phyloP scores from a whole-genome alignment of 2,329 filamentous ascomycete species.

The Trichophyton rubrum region DNA sequence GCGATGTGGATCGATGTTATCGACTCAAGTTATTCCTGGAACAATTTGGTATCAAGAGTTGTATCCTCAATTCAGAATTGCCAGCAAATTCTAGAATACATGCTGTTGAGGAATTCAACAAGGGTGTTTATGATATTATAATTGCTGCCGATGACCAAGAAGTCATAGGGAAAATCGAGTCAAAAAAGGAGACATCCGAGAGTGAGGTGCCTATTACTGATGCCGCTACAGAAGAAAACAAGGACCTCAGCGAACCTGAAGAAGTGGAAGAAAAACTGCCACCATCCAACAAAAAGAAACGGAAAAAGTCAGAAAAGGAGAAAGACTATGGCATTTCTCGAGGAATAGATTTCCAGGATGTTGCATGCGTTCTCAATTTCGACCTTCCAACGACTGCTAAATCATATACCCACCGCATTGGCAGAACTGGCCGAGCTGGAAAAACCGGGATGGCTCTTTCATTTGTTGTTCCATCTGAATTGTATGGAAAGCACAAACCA shows the following conservation, averaged over 20 bases:
- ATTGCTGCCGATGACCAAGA: slow-evolving; percentile 91
- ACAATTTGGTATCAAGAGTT: slow-evolving; percentile 90
- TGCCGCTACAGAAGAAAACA: slow-evolving; percentile 11
- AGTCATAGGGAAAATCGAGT: slow-evolving; percentile 47
- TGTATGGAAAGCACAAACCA: slow-evolving; percentile 79
- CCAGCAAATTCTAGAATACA: slow-evolving; percentile 88
- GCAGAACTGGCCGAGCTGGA: slow-evolving; percentile 80
- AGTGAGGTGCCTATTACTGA: slow-evolving; percentile 18
- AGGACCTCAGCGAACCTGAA: slow-evolving; percentile 25
- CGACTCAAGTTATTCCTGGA: slow-evolving; percentile 89
- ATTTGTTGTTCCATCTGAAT: slow-evolving; percentile 72
- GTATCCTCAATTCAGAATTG: slow-evolving; percentile 85
- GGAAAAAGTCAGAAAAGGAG: slow-evolving; percentile 55
- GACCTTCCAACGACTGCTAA: slow-evolving; percentile 79
- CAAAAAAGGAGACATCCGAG: slow-evolving; percentile 18
- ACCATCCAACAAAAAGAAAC: slow-evolving; percentile 39
- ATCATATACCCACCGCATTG: slow-evolving; percentile 94
- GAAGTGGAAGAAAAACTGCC: slow-evolving; percentile 22
- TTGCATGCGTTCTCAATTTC: slow-evolving; percentile 91
- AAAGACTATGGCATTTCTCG: slow-evolving; percentile 91
- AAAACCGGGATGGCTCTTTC: slow-evolving; percentile 92
- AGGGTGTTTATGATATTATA: slow-evolving; percentile 92
- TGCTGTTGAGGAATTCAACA: slow-evolving; percentile 95
- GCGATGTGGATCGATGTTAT: slow-evolving; percentile 80
- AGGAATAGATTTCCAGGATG: slow-evolving; percentile 93